Percentiles rank a stretch among this genome's conserved stretches.
These are phyloP conservation scores for Agaricus sinodeliciosus DNA, from an alignment of 768 basidiomycete species.

Conservation along the genomic window DNA sequence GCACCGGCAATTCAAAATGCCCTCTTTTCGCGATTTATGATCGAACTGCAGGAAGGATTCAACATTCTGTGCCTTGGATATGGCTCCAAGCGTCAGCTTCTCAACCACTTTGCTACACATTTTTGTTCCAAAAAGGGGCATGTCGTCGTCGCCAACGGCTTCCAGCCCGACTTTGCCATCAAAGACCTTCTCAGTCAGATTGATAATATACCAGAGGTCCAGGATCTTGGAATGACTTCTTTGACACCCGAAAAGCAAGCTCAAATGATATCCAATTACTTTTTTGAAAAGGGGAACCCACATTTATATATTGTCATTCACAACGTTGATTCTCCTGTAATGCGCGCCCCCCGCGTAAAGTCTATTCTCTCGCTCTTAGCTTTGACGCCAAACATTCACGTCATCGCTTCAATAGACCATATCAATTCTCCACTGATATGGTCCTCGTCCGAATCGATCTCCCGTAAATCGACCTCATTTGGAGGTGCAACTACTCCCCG, in stretches of 20 bases:
- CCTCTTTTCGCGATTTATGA: slow-evolving; percentile 54
- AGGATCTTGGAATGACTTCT: slow-evolving; percentile 26
- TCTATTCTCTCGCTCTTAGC: slow-evolving; percentile 69
- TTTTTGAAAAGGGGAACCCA: slow-evolving; percentile 31
- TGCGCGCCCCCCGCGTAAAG: slow-evolving; percentile 60
- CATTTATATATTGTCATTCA: slow-evolving; percentile 79
- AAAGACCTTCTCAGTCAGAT: slow-evolving; percentile 64
- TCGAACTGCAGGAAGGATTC: slow-evolving; percentile 79
- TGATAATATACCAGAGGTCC: slow-evolving; percentile 40
- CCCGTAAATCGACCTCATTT: slow-evolving; percentile 36
- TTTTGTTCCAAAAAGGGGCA: slow-evolving; percentile 55
- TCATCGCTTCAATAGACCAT: slow-evolving; percentile 85
- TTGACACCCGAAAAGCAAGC: slow-evolving; percentile 51
- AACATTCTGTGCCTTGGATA: slow-evolving; percentile 85
- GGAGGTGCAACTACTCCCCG: slow-evolving; percentile 22
- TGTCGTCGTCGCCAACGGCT: slow-evolving; percentile 75
- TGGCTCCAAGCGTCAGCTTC: slow-evolving; percentile 74
- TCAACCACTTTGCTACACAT: slow-evolving; percentile 69
- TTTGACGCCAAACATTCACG: slow-evolving; percentile 66
- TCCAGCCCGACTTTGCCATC: slow-evolving; percentile 59
- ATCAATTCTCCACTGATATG: slow-evolving; percentile 80
- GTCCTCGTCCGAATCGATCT: slow-evolving; percentile 57
- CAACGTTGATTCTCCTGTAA: slow-evolving; percentile 74
- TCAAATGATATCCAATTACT: slow-evolving; percentile 59
- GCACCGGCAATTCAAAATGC: slow-evolving; percentile 24